These are phyloP conservation scores for Cyberlindnera samutprakarnensis DNA, from an alignment of 805 yeast species.

Conservation along the genomic window DNA sequence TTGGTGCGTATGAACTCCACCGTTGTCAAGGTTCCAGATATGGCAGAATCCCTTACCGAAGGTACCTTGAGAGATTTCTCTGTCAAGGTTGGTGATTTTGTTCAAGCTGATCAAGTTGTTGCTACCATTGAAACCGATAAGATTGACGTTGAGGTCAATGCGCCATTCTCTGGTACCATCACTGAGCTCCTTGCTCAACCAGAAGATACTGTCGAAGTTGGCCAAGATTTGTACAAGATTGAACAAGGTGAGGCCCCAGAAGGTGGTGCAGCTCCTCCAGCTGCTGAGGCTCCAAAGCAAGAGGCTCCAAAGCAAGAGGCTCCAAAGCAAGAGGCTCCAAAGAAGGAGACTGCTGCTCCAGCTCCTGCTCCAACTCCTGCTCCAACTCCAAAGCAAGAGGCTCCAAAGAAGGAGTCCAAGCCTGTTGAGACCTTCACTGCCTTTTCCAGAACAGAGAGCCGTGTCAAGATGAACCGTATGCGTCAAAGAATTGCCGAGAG, in stretches of 20 bases:
- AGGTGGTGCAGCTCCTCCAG: slow-evolving; percentile 37
- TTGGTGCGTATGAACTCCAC: slow-evolving; percentile 30
- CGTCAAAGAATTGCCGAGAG: slow-evolving; percentile 98
- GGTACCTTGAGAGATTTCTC: slow-evolving; percentile 75
- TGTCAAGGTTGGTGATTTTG: slow-evolving; percentile 81
- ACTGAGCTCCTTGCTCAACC: slow-evolving; percentile 74
- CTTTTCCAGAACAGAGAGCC: slow-evolving; percentile 79
- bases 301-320: slow-evolving; percentile 18
- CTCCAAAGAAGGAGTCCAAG: slow-evolving; percentile 26
- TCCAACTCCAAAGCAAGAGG: slow-evolving; percentile 21
- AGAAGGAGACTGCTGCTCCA: slow-evolving; percentile 40
- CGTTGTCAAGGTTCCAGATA: slow-evolving; percentile 86
- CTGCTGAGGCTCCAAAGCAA: slow-evolving; percentile 15
- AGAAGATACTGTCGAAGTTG: slow-evolving; percentile 93
- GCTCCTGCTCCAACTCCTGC: slow-evolving; percentile 26
- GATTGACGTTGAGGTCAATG: slow-evolving; percentile 93
- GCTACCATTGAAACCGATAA: slow-evolving; percentile 98
- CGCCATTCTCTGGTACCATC: slow-evolving; percentile 88
- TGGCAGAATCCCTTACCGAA: slow-evolving; percentile 98
- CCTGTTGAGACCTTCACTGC: slow-evolving; percentile 26
- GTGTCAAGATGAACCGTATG: slow-evolving; percentile 99
- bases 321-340: slow-evolving; percentile 23
- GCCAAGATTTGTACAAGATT: slow-evolving; percentile 83
- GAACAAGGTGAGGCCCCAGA: slow-evolving; percentile 72
- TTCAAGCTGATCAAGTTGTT: slow-evolving; percentile 77